Conservation (phyloP, 2,329 filamentous ascomycete species). For the Curvularia sp. region DNA sequence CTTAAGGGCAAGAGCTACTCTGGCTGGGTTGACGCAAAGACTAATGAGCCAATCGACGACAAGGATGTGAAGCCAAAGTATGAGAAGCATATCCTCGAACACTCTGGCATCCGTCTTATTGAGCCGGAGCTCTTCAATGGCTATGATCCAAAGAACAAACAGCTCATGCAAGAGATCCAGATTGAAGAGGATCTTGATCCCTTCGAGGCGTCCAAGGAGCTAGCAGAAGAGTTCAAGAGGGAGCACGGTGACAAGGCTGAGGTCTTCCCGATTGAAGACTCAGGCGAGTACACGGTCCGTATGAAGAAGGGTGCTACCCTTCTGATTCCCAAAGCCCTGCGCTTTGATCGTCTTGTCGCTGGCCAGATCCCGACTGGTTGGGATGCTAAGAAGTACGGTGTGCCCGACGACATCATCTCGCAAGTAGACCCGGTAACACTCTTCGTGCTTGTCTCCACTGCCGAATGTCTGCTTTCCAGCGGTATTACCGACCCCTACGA, state of each 20-base stretch:
- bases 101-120: slow-evolving; percentile 95
- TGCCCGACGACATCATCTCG: slow-evolving; percentile 96
- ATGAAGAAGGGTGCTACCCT: slow-evolving; percentile 95
- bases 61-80: slow-evolving; percentile 98
- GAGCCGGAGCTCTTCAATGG: slow-evolving; percentile 96
- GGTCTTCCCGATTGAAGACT: slow-evolving; percentile 92
- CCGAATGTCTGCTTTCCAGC: slow-evolving; percentile 86
- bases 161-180: slow-evolving; percentile 95
- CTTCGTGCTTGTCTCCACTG: slow-evolving; percentile 92
- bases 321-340: slow-evolving; percentile 94
- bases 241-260: slow-evolving; percentile 98
- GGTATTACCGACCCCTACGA: slow-evolving; percentile 99
- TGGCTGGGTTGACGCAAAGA: slow-evolving; percentile 95
- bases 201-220: slow-evolving; percentile 97
- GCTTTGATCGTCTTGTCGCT: slow-evolving; percentile 96
- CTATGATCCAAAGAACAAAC: slow-evolving; percentile 98
- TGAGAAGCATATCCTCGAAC: slow-evolving; percentile 94
- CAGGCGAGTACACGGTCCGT: slow-evolving; percentile 91
- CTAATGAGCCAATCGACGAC: slow-evolving; percentile 93
- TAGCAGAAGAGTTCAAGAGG: slow-evolving; percentile 94
- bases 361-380: slow-evolving; percentile 97
- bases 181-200: slow-evolving; percentile 97
- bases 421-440: slow-evolving; percentile 97
- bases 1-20: slow-evolving; percentile 97
- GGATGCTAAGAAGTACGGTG: slow-evolving; percentile 94